These are phyloP conservation scores for Saccharomycopsis crataegensis DNA, from an alignment of 1,139 yeast species.

Conservation along the genomic window DNA sequence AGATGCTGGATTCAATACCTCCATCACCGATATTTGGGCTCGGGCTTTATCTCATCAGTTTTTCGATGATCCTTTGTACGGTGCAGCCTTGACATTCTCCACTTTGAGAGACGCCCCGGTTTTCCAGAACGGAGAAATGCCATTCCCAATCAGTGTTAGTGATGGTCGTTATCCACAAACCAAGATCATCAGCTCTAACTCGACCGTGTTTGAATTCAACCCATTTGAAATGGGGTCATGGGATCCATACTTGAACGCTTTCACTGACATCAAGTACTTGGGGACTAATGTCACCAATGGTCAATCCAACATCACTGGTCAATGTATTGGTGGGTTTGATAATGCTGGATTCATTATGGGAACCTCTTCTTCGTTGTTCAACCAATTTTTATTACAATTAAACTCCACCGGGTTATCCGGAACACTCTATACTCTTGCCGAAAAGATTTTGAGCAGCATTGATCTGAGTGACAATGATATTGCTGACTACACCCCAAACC, in stretches of 20 bases:
- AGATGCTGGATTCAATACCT: conserved; percentile 69
- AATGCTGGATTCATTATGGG: conserved; percentile 69
- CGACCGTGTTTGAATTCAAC: conserved; percentile 43
- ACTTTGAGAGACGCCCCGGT: conserved; percentile 27
- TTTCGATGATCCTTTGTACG: conserved; percentile 34
- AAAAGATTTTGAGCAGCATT: conserved; percentile 37
- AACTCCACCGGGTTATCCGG: conserved; percentile 16
- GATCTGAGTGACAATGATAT: conserved; percentile 52
- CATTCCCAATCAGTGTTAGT: conserved; percentile 37
- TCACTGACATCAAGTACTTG: conserved; percentile 44
- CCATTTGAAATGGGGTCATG: conserved; percentile 55
- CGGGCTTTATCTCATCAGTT: conserved; percentile 74
- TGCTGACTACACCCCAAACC: conserved; percentile 71
- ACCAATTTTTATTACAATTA: conserved; percentile 15
- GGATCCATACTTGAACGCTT: conserved; percentile 44
- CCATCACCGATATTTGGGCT: conserved; percentile 94
- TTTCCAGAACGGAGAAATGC: conserved; percentile 32
- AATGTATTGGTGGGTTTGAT: conserved; percentile 63
- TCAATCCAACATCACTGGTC: conserved; percentile 33
- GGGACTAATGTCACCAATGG: conserved; percentile 38
- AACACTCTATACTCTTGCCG: conserved; percentile 10
- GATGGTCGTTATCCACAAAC: conserved; percentile 66
- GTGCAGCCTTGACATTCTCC: conserved; percentile 43
- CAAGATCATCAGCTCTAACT: conserved; percentile 34
- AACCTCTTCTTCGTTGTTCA: conserved; percentile 63